A percentile compares a stretch with the other conserved stretches of the same genome.
phyloP scores from a whole-genome alignment of 1,284 basidiomycete genomes.

The Apiotrichum brassicae region DNA sequence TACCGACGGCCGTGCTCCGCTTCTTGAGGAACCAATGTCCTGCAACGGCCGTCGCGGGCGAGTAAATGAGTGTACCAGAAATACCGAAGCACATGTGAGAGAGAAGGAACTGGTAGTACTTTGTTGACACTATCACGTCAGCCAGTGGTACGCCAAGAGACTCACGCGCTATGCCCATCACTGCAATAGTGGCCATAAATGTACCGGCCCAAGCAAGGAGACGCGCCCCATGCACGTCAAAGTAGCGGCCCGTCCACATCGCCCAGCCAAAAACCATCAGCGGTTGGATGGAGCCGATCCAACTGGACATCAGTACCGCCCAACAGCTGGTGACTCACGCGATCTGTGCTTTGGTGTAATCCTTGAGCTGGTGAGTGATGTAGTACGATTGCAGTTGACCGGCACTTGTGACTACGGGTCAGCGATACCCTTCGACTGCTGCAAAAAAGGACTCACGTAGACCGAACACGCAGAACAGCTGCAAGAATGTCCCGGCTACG shows the following conservation, averaged over 20 bases:
- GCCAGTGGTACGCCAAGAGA: background rate
- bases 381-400: conserved; percentile 25
- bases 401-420: conserved; percentile 18
- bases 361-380: conserved; percentile 15
- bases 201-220: background rate
- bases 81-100: conserved; percentile 36
- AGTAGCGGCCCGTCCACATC: conserved; percentile 21
- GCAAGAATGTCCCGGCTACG: conserved; percentile 22
- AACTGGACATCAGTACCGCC: background rate
- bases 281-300: conserved; percentile 20
- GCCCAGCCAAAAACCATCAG: conserved; percentile 19
- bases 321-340: conserved; percentile 16
- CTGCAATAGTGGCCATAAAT: background rate
- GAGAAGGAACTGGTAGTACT: conserved; percentile 43
- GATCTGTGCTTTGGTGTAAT: conserved; percentile 14
- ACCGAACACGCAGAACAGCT: conserved; percentile 26
- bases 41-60: conserved; percentile 37
- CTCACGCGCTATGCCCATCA: conserved; percentile 1
- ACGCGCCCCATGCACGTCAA: conserved; percentile 24
- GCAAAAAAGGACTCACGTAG: conserved; percentile 21
- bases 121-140: conserved; percentile 32
- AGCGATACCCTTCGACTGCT: no score
- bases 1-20: conserved; percentile 37
- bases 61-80: conserved; percentile 33
- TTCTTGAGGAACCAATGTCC: conserved; percentile 42